Evolutionary conservation across 805 yeast species (phyloP), one percentile per base, ranked within the genome.

Genomic region (Limtongia smithiae): DNA sequence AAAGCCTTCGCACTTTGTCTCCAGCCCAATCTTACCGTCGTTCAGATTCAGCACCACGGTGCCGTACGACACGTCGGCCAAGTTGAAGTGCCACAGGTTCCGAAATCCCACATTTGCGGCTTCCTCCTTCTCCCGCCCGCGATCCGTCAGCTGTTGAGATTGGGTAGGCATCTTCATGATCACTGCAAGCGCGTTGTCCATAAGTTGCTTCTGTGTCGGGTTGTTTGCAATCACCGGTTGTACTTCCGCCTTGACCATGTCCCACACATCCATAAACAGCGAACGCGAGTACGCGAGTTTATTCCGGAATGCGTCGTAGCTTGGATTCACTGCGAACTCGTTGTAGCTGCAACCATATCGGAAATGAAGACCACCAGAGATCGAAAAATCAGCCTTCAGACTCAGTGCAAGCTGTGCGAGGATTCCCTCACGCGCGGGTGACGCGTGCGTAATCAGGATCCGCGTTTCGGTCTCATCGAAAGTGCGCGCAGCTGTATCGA

Each of bases 81-180:
- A 68, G 59, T 83, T 83, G 64, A 81, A 81, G 64, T 85, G 87
- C 94, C 94, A 85, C 49, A 82, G 72, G 60, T 81, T 81, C 61
- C 81, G 82, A 65, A 81, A 83, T 0, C 88, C 79, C 14, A 77
- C 71, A 62, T 80, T 78, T 57, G 81, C 79, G 34, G 75, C 67
- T 60, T 83, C 87, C 62, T 81, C 81, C 48, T 79, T 50, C 70
- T 71, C 62, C 76, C 69, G 21, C 67, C 60, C n/a, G 74, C 69
- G 39, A 66, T 68, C 27, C 73, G 71, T 56, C 67, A 60, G 47
- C 68, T 75, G 45, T 70, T 61, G 36, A 5, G 52, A 46, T 8
- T 44, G 41, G 7, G 49, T 35, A 15, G 70, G 70, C 65, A 65
- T 81, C 54, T 76, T 75, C 60, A 82, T 85, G 62, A 82, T 79